phyloP scores from a whole-genome alignment of 1,139 yeast genomes.

The Debaryomyces sp. region DNA sequence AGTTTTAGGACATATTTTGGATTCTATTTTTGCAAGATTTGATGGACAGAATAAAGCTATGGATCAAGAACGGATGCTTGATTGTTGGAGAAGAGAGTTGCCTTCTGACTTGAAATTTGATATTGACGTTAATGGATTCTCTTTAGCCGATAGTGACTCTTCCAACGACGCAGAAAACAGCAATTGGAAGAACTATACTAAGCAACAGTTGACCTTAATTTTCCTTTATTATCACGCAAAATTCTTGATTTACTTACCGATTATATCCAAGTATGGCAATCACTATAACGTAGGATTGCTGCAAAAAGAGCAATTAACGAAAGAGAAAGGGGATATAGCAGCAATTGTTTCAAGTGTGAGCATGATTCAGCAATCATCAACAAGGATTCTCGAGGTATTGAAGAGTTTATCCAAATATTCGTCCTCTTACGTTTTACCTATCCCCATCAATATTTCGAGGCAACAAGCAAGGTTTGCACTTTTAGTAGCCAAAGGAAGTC shows the following conservation, averaged over 20 bases:
- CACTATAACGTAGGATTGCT: slow-evolving; percentile 51
- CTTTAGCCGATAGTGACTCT: slow-evolving; percentile 40
- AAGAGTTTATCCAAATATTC: slow-evolving; percentile 48
- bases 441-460: slow-evolving; percentile 73
- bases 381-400: slow-evolving; percentile 63
- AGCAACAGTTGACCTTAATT: slow-evolving; percentile 62
- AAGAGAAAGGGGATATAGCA: slow-evolving; percentile 30
- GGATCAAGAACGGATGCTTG: slow-evolving; percentile 69
- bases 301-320: slow-evolving; percentile 36
- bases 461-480: slow-evolving; percentile 69
- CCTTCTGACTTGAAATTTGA: slow-evolving; percentile 66
- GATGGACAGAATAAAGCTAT: slow-evolving; percentile 43
- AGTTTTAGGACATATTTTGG: slow-evolving; percentile 73
- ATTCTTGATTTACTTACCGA: slow-evolving; percentile 77
- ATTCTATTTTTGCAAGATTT: slow-evolving; percentile 58
- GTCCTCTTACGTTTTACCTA: slow-evolving; percentile 51
- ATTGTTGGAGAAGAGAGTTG: slow-evolving; percentile 76
- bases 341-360: slow-evolving; percentile 46
- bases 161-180: slow-evolving; percentile 29
- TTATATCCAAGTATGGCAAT: slow-evolving; percentile 53
- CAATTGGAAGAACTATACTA: slow-evolving; percentile 35
- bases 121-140: slow-evolving; percentile 63
- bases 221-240: slow-evolving; percentile 79
- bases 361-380: slow-evolving; percentile 75
- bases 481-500: slow-evolving; percentile 74